A percentile compares a stretch with the other conserved stretches of the same genome.
phyloP scores from a whole-genome alignment of 2,329 filamentous ascomycete genomes.

The Dothiorella sarmentorum region DNA sequence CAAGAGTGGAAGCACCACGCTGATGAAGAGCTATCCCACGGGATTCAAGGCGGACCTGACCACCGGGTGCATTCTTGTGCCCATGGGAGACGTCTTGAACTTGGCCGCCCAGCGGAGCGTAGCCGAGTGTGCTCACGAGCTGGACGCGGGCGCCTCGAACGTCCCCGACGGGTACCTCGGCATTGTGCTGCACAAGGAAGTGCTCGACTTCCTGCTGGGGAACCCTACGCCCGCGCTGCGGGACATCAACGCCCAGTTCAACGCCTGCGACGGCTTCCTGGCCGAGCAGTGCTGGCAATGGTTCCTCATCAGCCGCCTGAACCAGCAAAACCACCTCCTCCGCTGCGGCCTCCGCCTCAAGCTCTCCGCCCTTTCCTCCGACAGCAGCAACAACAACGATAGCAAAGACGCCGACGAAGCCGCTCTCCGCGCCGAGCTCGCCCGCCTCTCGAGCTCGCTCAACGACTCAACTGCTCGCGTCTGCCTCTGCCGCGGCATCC shows the following conservation, averaged over 20 bases:
- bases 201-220: not conserved
- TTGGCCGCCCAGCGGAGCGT: not conserved
- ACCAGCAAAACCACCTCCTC: not conserved
- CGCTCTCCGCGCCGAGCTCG: not conserved
- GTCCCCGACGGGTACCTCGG: not conserved
- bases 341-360: not conserved
- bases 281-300: slow-evolving; percentile 11
- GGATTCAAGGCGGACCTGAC: too few relatives aligned
- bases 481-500: slow-evolving; percentile 1
- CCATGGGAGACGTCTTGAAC: not conserved
- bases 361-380: not conserved
- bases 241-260: not conserved
- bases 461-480: not conserved
- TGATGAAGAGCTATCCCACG: too few relatives aligned
- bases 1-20: too few relatives aligned
- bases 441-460: not conserved
- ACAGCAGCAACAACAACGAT: not conserved
- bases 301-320: not conserved
- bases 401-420: not conserved
- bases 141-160: not conserved
- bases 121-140: too few relatives aligned
- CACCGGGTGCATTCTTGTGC: not conserved
- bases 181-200: not conserved
- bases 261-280: not conserved
- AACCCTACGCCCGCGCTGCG: not conserved